Percentiles rank a stretch among this genome's conserved stretches.
These are phyloP conservation scores for Phyllosticta citrichinensis DNA, from an alignment of 2,329 filamentous ascomycete genomes.

Conservation along the genomic window DNA sequence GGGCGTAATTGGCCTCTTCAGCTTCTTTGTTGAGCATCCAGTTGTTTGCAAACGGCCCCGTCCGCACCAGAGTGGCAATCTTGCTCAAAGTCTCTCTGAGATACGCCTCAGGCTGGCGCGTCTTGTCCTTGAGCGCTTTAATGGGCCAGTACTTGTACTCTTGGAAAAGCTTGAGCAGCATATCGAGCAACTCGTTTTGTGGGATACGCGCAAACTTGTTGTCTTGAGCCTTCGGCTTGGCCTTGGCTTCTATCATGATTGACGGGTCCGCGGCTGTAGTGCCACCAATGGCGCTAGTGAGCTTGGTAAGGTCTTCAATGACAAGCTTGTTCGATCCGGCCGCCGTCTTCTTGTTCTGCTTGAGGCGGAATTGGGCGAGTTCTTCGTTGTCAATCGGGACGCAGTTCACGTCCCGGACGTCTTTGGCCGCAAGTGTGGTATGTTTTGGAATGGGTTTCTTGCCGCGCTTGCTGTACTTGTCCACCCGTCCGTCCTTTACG, in stretches of 20 bases:
- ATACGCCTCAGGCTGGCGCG: constrained; percentile 87
- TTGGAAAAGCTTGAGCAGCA: constrained; percentile 73
- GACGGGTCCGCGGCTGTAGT: constrained; percentile 29
- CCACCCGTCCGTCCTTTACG: constrained; percentile 3
- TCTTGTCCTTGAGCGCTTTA: constrained; percentile 65
- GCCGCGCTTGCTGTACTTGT: background rate
- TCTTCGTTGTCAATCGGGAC: constrained; percentile 27
- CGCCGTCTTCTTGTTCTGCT: constrained; percentile 4
- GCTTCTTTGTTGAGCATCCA: constrained; percentile 57
- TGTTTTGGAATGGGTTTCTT: constrained; percentile 9
- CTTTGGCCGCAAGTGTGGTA: constrained; percentile 47
- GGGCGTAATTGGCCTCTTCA: constrained; percentile 2
- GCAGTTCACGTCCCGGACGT: constrained; percentile 43
- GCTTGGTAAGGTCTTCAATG: constrained; percentile 6
- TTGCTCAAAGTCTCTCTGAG: constrained; percentile 76
- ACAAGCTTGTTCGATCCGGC: constrained; percentile 3
- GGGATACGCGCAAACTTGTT: constrained; percentile 87
- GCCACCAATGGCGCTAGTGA: constrained; percentile 5
- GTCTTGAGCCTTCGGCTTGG: constrained; percentile 49
- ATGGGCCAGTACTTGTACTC: constrained; percentile 91
- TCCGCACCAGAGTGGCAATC: constrained; percentile 72
- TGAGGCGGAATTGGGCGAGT: constrained; percentile 1
- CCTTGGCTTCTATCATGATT: constrained; percentile 38
- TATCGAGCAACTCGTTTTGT: constrained; percentile 77
- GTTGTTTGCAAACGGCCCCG: constrained; percentile 72